Evolutionary conservation across 164 flowering plant species (phyloP).

Genomic region (Dillenia suffruticosa): DNA sequence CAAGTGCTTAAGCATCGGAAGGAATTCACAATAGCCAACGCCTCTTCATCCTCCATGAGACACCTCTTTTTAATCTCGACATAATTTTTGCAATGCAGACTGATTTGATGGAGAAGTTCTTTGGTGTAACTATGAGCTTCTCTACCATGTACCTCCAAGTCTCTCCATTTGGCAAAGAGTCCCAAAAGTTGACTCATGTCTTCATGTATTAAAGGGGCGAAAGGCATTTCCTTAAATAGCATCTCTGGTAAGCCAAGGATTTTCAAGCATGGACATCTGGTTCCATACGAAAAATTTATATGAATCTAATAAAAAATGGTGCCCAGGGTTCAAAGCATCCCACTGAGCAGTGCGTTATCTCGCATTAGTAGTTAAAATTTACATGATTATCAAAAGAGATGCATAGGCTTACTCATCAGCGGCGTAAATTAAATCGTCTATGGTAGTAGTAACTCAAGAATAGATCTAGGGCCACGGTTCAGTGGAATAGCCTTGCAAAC

Average conservation of each 20-base stretch:
- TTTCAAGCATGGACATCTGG: conserved; percentile 4
- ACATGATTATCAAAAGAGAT: no score
- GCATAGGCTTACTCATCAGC: neutral
- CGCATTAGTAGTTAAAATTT: no score
- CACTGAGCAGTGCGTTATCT: no score
- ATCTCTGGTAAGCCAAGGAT: neutral
- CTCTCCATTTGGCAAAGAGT: neutral
- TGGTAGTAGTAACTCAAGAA: neutral
- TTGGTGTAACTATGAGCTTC: neutral
- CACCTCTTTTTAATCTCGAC: conserved; percentile 3
- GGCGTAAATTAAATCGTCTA: neutral
- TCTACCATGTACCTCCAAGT: neutral
- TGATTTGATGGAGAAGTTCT: conserved; percentile 2
- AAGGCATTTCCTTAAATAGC: neutral
- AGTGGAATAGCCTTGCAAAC: neutral
- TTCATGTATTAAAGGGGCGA: neutral
- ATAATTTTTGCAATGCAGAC: conserved; percentile 10
- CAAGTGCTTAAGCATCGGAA: conserved; percentile 7
- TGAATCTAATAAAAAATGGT: neutral
- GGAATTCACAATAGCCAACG: conserved; percentile 6
- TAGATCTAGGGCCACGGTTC: neutral
- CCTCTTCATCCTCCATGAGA: neutral
- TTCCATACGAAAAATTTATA: neutral
- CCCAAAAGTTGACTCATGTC: neutral
- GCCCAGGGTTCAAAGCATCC: no score